phyloP scores from a whole-genome alignment of 257 asterid species.

The Capsicum baccatum region DNA sequence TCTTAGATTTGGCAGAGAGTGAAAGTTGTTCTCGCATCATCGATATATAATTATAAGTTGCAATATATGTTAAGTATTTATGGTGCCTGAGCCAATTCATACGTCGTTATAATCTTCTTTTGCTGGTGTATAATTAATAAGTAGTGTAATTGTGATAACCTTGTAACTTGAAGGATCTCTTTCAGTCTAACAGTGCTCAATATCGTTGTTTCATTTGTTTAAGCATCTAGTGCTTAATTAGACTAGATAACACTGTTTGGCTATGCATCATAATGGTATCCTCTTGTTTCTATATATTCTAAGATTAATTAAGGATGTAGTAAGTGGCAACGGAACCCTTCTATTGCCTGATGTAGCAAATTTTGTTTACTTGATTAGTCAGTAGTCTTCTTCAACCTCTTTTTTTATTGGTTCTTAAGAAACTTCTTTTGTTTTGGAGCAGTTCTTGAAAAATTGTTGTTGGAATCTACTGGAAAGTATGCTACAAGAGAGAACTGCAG shows the following conservation, averaged over 20 bases:
- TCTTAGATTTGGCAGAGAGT: too few relatives aligned
- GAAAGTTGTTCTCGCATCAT: too few relatives aligned
- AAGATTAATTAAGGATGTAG: not conserved
- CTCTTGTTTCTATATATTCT: not conserved
- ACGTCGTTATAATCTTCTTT: too few relatives aligned
- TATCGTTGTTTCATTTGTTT: not conserved
- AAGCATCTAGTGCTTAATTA: not conserved
- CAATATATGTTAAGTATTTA: too few relatives aligned
- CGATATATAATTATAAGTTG: too few relatives aligned
- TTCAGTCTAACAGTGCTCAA: not conserved
- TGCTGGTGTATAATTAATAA: too few relatives aligned
- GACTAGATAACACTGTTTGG: not conserved
- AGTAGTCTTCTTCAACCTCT: not conserved
- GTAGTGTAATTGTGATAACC: too few relatives aligned
- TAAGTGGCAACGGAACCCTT: not conserved
- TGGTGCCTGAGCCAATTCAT: too few relatives aligned
- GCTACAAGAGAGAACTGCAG: constrained; percentile 53
- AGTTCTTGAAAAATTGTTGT: constrained; percentile 78
- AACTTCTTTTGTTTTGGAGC: constrained; percentile 24
- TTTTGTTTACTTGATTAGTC: constrained; percentile 9
- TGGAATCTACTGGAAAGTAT: constrained; percentile 46
- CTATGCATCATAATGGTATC: constrained; percentile 15
- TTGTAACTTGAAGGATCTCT: too few relatives aligned
- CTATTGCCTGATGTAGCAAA: not conserved
- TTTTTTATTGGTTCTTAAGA: constrained; percentile 9